phyloP scores from a whole-genome alignment of 2,329 filamentous ascomycete genomes.

The Coleophoma eucalyptorum region DNA sequence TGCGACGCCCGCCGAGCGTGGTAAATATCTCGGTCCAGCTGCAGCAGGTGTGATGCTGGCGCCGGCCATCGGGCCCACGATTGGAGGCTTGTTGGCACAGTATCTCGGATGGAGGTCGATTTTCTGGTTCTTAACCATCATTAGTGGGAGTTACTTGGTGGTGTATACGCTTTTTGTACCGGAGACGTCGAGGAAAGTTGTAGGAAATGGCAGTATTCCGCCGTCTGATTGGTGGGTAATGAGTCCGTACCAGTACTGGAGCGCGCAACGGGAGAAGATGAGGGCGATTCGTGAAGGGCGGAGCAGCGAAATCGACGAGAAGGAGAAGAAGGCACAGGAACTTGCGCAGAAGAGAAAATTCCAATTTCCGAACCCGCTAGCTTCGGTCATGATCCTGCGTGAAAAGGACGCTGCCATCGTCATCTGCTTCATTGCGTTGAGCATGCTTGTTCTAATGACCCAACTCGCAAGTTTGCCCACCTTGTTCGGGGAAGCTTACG shows the following conservation, averaged over 20 bases:
- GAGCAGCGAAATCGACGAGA: too few relatives aligned
- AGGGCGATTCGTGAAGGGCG: too few relatives aligned
- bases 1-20: slow-evolving; percentile 52
- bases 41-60: not conserved
- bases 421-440: slow-evolving; percentile 35
- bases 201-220: slow-evolving; percentile 5
- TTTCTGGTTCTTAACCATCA: slow-evolving; percentile 31
- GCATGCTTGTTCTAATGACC: slow-evolving; percentile 43
- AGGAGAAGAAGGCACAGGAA: too few relatives aligned
- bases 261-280: too few relatives aligned
- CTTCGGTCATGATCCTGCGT: slow-evolving; percentile 30
- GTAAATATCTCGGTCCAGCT: slow-evolving; percentile 22
- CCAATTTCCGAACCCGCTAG: slow-evolving; percentile 32
- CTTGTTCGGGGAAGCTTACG: slow-evolving; percentile 39
- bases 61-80: slow-evolving; percentile 23
- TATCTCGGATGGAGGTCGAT: slow-evolving; percentile 30
- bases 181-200: slow-evolving; percentile 33
- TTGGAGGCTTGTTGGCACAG: slow-evolving; percentile 28
- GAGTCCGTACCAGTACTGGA: too few relatives aligned
- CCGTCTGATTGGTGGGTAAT: too few relatives aligned
- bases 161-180: slow-evolving; percentile 34
- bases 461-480: slow-evolving; percentile 38
- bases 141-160: slow-evolving; percentile 27
- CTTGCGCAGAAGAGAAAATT: slow-evolving; percentile 11
- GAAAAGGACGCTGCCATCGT: slow-evolving; percentile 33